These are phyloP conservation scores for Fraxinus paxiana DNA, from an alignment of 305 asterid species.

Conservation along the genomic window DNA sequence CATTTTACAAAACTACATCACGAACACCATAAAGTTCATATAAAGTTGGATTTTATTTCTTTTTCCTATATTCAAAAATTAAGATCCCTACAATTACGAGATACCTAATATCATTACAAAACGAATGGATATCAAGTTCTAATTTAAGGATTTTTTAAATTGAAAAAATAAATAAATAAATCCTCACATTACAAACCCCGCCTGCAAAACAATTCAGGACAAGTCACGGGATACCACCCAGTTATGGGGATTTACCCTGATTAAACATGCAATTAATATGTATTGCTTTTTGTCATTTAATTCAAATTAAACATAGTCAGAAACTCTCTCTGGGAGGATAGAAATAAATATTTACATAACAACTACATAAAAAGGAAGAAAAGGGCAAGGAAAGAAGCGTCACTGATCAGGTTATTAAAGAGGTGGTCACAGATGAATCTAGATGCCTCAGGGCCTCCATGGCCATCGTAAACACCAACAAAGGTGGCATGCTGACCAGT, in stretches of 20 bases:
- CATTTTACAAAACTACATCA: not conserved
- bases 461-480: conserved; percentile 78
- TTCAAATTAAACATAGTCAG: not conserved
- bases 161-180: not conserved
- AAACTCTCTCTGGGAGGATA: not conserved
- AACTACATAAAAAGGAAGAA: not conserved
- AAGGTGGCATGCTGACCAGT: conserved; percentile 54
- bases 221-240: not conserved
- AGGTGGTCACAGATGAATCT: conserved; percentile 55
- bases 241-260: not conserved
- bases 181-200: not conserved
- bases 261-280: not conserved
- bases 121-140: not conserved
- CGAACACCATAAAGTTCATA: not conserved
- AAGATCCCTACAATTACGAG: not conserved
- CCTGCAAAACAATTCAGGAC: not conserved
- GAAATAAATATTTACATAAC: not conserved
- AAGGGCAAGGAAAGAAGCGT: conserved; percentile 21
- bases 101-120: not conserved
- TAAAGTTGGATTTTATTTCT: not conserved
- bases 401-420: conserved; percentile 47
- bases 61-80: not conserved
- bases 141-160: not conserved
- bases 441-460: conserved; percentile 71
- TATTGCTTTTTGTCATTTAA: not conserved